A percentile compares a stretch with the other conserved stretches of the same genome.
Conservation (phyloP, 108 stramenopile genomes). For the Fistulifera pelliculosa region DNA sequence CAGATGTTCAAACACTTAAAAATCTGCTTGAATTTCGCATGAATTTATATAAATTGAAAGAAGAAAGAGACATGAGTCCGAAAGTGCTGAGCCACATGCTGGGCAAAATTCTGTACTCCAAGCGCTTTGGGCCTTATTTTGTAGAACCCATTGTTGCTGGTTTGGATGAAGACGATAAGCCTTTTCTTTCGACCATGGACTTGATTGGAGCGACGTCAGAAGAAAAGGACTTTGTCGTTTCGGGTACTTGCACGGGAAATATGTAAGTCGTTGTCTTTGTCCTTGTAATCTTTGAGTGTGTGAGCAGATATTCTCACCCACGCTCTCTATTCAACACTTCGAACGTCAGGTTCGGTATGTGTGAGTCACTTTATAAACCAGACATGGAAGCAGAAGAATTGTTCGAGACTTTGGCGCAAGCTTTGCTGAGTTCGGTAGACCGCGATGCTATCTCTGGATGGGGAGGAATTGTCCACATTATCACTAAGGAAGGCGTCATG, state of each 20-base stretch:
- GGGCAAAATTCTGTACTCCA: constrained; percentile 89
- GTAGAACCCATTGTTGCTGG: constrained; percentile 96
- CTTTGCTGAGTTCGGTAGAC: constrained; percentile 93
- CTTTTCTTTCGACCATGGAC: constrained; percentile 94
- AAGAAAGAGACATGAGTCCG: constrained; percentile 95
- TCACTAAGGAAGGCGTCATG: constrained; percentile 81
- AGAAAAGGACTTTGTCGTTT: constrained; percentile 95
- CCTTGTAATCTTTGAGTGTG: too few relatives aligned
- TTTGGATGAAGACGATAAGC: constrained; percentile 72
- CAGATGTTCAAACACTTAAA: constrained; percentile 93
- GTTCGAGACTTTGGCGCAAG: constrained; percentile 96
- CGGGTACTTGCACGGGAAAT: constrained; percentile 94
- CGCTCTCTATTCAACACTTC: too few relatives aligned
- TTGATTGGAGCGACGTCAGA: constrained; percentile 89
- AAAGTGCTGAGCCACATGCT: constrained; percentile 86
- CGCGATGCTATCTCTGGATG: constrained; percentile 96
- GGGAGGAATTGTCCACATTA: constrained; percentile 99
- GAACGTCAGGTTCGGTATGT: constrained; percentile 64
- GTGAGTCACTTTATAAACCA: constrained; percentile 93
- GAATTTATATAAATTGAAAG: constrained; percentile 89
- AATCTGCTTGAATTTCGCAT: constrained; percentile 78
- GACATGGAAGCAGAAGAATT: constrained; percentile 92
- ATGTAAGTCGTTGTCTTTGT: constrained; percentile 39
- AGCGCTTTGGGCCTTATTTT: constrained; percentile 98
- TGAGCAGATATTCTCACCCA: too few relatives aligned